Evolutionary conservation across 1,139 yeast genomes (phyloP), one percentile per base, ranked within the genome.

Genomic region (Kodamaea suecica): DNA sequence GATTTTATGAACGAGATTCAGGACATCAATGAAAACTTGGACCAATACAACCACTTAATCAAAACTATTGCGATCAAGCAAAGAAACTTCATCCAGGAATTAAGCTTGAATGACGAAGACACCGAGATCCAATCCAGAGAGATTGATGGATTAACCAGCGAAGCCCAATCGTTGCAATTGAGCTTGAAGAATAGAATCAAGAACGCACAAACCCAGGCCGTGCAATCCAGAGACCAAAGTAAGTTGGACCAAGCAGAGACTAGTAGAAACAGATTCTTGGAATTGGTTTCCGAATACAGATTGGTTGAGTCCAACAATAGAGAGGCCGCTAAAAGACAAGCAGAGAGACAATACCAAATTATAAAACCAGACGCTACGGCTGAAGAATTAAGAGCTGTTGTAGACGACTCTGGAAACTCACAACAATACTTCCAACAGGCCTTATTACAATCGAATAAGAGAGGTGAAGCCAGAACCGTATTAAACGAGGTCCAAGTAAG

Each of bases 391-490:
- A 78, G 75, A 49, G 84, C 80, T 40, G 97, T 95, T 29, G 80
- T 86, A 38, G 95, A 84, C 50, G 92, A 85, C 53, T 48, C 52
- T 17, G 36, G 34, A 35, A 84, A 84, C 49, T 84, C 88, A 37
- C 87, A 84, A 57, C 97, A 90, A 63, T 84, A 88, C 53, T 92
- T 92, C 66, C 90, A 94, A 44, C 95, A 88, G 63, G 97, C 97
- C 11, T 73, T 92, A 48, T 70, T 87, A 73, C 87, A 84, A 66
- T 84, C 95, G 38, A 86, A 87, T 61, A 82, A 97, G 66, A 81
- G 95, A 54, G 98, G 98, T 49, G 96, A 92, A 64, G 97, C 98
- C 34, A 79, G 95, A 60, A 80, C 96, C 23, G 98, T 95, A 3
- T 75, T 92, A 52, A 85, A 87, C 52, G 98, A 94, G 64, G 98